These are phyloP conservation scores for Inonotus obliquus DNA, from an alignment of 1,284 basidiomycete species.

Conservation along the genomic window DNA sequence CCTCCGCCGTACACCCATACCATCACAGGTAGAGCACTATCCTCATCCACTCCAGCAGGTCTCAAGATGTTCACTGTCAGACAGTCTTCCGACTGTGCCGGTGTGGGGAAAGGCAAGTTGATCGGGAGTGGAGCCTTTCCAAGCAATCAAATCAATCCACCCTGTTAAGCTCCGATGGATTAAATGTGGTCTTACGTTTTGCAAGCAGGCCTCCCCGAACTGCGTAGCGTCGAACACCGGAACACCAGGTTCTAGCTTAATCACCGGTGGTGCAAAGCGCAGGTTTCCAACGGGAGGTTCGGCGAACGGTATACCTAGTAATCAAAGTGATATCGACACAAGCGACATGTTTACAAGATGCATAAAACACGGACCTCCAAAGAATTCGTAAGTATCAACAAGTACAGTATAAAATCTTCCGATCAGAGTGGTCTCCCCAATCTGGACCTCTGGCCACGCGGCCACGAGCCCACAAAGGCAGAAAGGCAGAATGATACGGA, in stretches of 20 bases:
- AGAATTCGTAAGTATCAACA: conserved; percentile 3
- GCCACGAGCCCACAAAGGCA: neutral
- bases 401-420: neutral
- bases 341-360: neutral
- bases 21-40: conserved; percentile 33
- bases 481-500: neutral
- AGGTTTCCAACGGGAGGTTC: conserved; percentile 50
- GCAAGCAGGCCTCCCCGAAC: conserved; percentile 55
- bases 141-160: too few species aligned
- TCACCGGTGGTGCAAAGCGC: conserved; percentile 51
- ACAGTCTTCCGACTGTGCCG: conserved; percentile 38
- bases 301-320: conserved; percentile 61
- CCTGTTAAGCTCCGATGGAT: too few species aligned
- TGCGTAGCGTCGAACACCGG: conserved; percentile 36
- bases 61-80: conserved; percentile 44
- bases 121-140: too few species aligned
- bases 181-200: conserved; percentile 35
- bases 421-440: conserved; percentile 2
- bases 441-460: neutral
- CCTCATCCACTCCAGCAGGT: conserved; percentile 29
- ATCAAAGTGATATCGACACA: neutral
- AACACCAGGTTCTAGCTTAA: conserved; percentile 42
- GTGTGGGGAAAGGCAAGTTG: too few species aligned
- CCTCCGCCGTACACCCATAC: conserved; percentile 30
- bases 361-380: neutral